Base-by-base conservation (phyloP, 2,329 filamentous ascomycete species). In the Lasiodiplodia hormozganensis region DNA sequence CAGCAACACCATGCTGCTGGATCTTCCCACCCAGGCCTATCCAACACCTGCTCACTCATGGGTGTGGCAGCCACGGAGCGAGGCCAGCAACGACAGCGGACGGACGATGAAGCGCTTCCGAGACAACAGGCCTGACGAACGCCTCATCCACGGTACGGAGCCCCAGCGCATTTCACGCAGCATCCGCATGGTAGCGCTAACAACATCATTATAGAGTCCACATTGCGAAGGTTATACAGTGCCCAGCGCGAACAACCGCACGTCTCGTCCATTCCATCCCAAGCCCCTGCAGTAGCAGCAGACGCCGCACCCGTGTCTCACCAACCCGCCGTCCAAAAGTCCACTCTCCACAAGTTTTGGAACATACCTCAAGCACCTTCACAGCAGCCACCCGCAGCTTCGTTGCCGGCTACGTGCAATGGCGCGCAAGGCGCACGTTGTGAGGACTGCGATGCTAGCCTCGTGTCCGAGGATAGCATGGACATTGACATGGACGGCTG, bases 21-120 rank as follows among this genome's bases (percentile, higher is more conserved):
- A 78, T 49, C 58, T 54, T 2, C 57, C 65, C 23, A 38, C 62
- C 47, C 67, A 65, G 51, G 43, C 60, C 6, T 34, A 57, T 25
- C 38, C 66, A 7, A 38, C 52, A 38, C 60, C 60, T 12, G 31
- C n/a, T 25, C 43, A 53, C 36, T 52, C 58, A 28, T 72, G 62
- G 64, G 25, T 72, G 71, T n/a, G 73, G 71, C 54, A 65, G 62
- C 47, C 60, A 6, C 36, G 28, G 18, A 52, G 54, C 43, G 65
- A 60, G 28, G 70, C 73, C 11, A 25, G 28, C 43, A 69, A 67
- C 58, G 53, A 69, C 40, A 82, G 85, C 72, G 84, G 83, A 70
- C 84, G 88, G 21, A 90, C 88, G 68, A 81, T 85, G 69, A 90
- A 90, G 76, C 79, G 88, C 40, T 83, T 86, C 71, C 82, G 87